These are phyloP conservation scores for Russula griseocarnosa DNA, from an alignment of 768 basidiomycete genomes.

Conservation along the genomic window DNA sequence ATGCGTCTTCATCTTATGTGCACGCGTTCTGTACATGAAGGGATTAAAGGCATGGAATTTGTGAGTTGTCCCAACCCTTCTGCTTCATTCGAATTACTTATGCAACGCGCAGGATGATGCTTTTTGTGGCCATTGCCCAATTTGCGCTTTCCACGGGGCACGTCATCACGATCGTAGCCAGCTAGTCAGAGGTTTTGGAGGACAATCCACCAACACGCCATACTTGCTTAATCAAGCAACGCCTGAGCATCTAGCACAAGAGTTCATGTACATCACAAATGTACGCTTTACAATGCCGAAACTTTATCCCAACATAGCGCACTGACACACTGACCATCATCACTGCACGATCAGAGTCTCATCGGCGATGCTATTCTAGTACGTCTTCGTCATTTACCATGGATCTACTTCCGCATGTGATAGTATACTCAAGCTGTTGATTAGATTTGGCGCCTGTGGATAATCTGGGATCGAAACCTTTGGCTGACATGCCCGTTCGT, in stretches of 20 bases:
- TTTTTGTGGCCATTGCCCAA: slow-evolving; percentile 12
- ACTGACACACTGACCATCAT: neutral
- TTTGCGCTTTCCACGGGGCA: slow-evolving; percentile 21
- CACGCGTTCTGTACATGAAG: neutral
- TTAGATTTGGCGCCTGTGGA: slow-evolving; percentile 25
- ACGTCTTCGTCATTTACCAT: neutral
- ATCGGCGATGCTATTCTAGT: slow-evolving; percentile 24
- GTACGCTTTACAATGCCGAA: neutral
- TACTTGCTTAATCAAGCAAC: slow-evolving; percentile 4
- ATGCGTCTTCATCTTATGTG: slow-evolving; percentile 18
- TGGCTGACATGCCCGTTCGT: slow-evolving; percentile 17
- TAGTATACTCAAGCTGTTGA: neutral
- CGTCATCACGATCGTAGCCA: slow-evolving; percentile 11
- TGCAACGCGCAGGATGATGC: slow-evolving; percentile 3
- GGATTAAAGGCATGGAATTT: slow-evolving; percentile 6
- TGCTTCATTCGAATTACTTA: neutral
- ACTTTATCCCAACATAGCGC: neutral
- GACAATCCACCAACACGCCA: neutral
- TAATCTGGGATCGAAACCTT: slow-evolving; percentile 19
- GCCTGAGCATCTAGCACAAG: slow-evolving; percentile 15
- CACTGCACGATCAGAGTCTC: slow-evolving; percentile 1
- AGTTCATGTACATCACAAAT: slow-evolving; percentile 18
- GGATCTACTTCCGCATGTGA: neutral
- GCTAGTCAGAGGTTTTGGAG: slow-evolving; percentile 7
- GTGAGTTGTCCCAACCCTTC: neutral